Base-by-base conservation (phyloP, 2,329 filamentous ascomycete species). In the Penicillium sp. region DNA sequence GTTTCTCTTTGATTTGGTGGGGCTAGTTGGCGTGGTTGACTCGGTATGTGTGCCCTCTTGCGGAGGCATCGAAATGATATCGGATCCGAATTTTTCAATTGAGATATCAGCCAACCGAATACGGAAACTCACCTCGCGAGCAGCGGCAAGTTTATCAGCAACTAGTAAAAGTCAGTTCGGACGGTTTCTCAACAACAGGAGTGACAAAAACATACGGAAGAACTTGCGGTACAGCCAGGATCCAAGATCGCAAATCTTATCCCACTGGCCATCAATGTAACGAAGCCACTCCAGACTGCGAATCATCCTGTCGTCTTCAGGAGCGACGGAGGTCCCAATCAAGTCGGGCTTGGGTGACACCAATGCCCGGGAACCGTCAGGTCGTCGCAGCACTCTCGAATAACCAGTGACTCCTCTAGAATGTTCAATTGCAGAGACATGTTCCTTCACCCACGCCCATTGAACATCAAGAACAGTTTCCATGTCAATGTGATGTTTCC, bases 201-300 rank as follows among this genome's bases (percentile, higher is more conserved):
- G 53, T 47, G 37, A 43, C 15, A 35, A 10, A n/a, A 33, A 83
- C 91, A 81, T 84, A 95, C 91, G 83, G 47, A 96, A 82, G 69
- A 97, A 92, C 60, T 88, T 87, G 69, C 89, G 89, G 77, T 96
- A 91, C n/a, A 93, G 83, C 66, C 86, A 82, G 31, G 85, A 84
- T 42, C 91, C 86, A 56, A 86, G 81, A 19, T 79, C 76, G 67
- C 93, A 90, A 23, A 90, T 86, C 57, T 88, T 81, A 17, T 82
- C 79, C 87, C 89, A 93, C 54, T 89, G 82, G 13, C 84, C 88
- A 50, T 89, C 85, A 9, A 93, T 83, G 56, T 90, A 82, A 57
- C 90, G 78, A 71, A 93, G 87, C 93, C 93, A 97, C 69, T 95
- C 90, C 58, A 97, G 77, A 38, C 89, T 87, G 56, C 89, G 84